Conservation (phyloP, 768 basidiomycete genomes). For the Leucocoprinus birnbaumii region DNA sequence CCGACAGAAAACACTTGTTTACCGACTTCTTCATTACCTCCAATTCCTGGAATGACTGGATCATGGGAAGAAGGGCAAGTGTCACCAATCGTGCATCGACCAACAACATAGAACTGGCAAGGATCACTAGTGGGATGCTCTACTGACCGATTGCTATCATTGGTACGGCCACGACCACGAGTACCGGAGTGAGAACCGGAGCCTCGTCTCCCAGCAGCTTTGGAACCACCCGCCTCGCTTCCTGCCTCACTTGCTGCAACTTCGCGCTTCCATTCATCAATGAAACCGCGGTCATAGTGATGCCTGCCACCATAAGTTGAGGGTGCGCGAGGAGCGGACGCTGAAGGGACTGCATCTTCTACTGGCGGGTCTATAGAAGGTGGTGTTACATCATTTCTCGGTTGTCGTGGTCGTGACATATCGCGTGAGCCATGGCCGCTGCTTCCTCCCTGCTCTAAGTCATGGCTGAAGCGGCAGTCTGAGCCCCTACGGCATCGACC, state of each 20-base stretch:
- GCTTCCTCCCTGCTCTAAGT: slow-evolving; percentile 7
- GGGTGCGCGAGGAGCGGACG: background rate
- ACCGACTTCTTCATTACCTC: background rate
- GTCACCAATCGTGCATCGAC: slow-evolving; percentile 17
- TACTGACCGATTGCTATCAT: slow-evolving; percentile 12
- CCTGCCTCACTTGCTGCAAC: background rate
- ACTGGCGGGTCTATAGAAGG: background rate
- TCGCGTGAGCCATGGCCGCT: slow-evolving; percentile 8
- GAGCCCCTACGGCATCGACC: slow-evolving; percentile 17
- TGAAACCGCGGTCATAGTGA: background rate
- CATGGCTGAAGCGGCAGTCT: slow-evolving; percentile 22
- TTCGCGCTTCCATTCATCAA: slow-evolving; percentile 4
- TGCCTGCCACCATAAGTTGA: slow-evolving; percentile 3
- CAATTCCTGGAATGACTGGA: slow-evolving; percentile 3
- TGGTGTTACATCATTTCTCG: background rate
- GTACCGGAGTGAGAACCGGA: background rate
- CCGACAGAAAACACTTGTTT: background rate
- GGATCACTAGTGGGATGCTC: slow-evolving; percentile 7
- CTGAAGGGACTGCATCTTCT: background rate
- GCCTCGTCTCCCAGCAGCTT: background rate
- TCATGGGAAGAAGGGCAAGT: slow-evolving; percentile 23
- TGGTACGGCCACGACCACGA: background rate
- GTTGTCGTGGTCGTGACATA: background rate
- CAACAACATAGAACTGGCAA: slow-evolving; percentile 13
- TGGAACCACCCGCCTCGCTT: slow-evolving; percentile 1